phyloP scores from a whole-genome alignment of 2,329 filamentous ascomycete species.

The Apiospora kogelbergensis region DNA sequence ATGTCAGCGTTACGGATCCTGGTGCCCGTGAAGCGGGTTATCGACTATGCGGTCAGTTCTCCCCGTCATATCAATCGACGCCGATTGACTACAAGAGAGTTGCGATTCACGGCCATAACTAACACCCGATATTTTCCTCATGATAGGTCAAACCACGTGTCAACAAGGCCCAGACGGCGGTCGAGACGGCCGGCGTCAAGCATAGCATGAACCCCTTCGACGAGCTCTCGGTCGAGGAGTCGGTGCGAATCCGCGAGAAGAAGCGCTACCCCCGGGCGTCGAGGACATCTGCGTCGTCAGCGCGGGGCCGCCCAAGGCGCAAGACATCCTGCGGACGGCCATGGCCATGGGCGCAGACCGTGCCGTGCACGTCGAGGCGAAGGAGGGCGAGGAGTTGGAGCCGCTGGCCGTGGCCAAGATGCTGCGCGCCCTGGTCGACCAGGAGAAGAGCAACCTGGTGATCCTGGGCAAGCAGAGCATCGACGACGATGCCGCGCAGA shows the following conservation, averaged over 20 bases:
- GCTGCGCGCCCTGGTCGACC: conserved; percentile 74
- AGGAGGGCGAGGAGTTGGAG: conserved; percentile 76
- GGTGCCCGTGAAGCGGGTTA: conserved; percentile 80
- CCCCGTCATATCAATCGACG: neutral
- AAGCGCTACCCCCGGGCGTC: conserved; percentile 71
- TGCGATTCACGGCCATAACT: neutral
- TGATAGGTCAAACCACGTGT: conserved; percentile 67
- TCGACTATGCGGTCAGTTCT: conserved; percentile 75
- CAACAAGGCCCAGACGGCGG: conserved; percentile 75
- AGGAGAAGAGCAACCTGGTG: conserved; percentile 87
- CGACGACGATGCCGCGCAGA: conserved; percentile 94
- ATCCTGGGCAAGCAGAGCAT: conserved; percentile 98
- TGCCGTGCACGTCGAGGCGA: conserved; percentile 80
- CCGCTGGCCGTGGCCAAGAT: conserved; percentile 92
- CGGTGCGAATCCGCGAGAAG: conserved; percentile 90
- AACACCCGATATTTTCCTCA: neutral
- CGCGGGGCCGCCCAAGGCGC: conserved; percentile 83
- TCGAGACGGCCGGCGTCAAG: conserved; percentile 91
- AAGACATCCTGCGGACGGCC: conserved; percentile 88
- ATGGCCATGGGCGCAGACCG: conserved; percentile 99
- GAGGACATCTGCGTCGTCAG: conserved; percentile 90
- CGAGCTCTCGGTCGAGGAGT: conserved; percentile 96
- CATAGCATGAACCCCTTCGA: conserved; percentile 99
- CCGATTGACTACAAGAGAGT: neutral
- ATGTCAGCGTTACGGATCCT: conserved; percentile 73